phyloP scores from a whole-genome alignment of 2,329 filamentous ascomycete genomes.

The Cladophialophora yegresii region DNA sequence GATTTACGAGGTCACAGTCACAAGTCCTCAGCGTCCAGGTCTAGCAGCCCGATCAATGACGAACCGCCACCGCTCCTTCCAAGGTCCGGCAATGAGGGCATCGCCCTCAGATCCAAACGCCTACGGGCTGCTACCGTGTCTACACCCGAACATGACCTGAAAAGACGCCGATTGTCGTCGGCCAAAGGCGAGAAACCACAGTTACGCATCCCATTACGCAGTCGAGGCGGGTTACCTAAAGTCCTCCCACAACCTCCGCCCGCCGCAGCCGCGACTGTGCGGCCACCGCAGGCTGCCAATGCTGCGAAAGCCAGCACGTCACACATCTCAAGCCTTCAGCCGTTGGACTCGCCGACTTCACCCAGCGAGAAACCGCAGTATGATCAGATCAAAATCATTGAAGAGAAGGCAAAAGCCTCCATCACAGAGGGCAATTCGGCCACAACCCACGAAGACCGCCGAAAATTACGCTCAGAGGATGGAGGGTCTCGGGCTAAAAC shows the following conservation, averaged over 20 bases:
- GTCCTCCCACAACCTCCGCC: slow-evolving; percentile 20
- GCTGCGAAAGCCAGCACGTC: slow-evolving; percentile 14
- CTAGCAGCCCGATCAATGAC: slow-evolving; percentile 33
- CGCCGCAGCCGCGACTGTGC: slow-evolving; percentile 11
- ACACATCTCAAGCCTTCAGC: slow-evolving; percentile 10
- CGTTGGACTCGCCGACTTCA: slow-evolving; percentile 24
- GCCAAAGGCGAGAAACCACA: slow-evolving; percentile 27
- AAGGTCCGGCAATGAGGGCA: slow-evolving; percentile 22
- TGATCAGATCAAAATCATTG: slow-evolving; percentile 37
- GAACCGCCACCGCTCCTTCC: slow-evolving; percentile 32
- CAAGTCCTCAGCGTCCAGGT: slow-evolving; percentile 25
- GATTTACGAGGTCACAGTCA: slow-evolving; percentile 27
- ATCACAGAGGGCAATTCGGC: slow-evolving; percentile 23
- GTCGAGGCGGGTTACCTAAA: slow-evolving; percentile 28
- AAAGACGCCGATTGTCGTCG: slow-evolving; percentile 34
- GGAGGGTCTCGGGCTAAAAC: slow-evolving; percentile 81
- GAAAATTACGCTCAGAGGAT: slow-evolving; percentile 84
- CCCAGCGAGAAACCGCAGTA: slow-evolving; percentile 35
- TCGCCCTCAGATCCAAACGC: slow-evolving; percentile 30
- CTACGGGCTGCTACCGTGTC: slow-evolving; percentile 27
- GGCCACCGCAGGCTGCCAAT: slow-evolving; percentile 15
- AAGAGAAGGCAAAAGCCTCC: slow-evolving; percentile 34
- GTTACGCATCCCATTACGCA: slow-evolving; percentile 36
- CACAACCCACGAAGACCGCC: slow-evolving; percentile 55
- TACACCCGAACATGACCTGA: slow-evolving; percentile 27